A percentile compares a stretch with the other conserved stretches of the same genome.
These are phyloP conservation scores for Fomitopsis pinicola DNA, from an alignment of 1,284 basidiomycete genomes.

Conservation along the genomic window DNA sequence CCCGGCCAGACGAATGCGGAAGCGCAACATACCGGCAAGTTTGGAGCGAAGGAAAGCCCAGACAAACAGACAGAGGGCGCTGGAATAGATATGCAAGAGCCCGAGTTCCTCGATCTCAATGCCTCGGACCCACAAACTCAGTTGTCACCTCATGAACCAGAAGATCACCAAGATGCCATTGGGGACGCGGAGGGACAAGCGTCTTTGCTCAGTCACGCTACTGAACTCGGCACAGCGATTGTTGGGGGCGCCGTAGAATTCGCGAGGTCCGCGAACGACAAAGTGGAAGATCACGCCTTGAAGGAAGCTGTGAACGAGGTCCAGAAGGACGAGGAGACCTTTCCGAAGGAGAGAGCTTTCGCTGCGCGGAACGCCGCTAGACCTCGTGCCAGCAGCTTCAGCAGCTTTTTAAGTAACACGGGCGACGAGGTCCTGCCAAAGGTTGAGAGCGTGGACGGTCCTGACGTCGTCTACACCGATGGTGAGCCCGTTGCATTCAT, in stretches of 20 bases:
- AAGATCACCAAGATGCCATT: not conserved
- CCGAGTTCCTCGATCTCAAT: conserved; percentile 64
- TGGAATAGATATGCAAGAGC: conserved; percentile 39
- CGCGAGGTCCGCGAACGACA: conserved; percentile 24
- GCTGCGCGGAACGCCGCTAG: conserved; percentile 21
- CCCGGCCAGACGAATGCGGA: conserved; percentile 33
- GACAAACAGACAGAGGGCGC: conserved; percentile 13
- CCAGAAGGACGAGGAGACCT: conserved; percentile 16
- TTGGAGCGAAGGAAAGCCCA: conserved; percentile 38
- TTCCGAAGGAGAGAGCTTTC: conserved; percentile 20
- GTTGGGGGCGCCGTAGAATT: conserved; percentile 26
- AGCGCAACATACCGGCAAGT: conserved; percentile 31
- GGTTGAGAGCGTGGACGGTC: conserved; percentile 44
- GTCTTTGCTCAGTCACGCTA: conserved; percentile 21
- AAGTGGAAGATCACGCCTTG: conserved; percentile 24
- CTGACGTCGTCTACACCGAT: conserved; percentile 65
- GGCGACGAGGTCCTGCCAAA: conserved; percentile 53
- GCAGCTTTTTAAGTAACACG: conserved; percentile 16
- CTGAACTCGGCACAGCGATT: conserved; percentile 28
- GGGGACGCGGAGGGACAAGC: conserved; percentile 3
- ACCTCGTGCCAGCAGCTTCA: conserved; percentile 5
- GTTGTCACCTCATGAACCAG: not conserved
- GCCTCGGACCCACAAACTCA: conserved; percentile 26
- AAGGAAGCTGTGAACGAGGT: conserved; percentile 20
- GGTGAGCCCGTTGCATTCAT: conserved; percentile 39